phyloP scores from a whole-genome alignment of 2,329 filamentous ascomycete genomes.

The Fusarium sp. region DNA sequence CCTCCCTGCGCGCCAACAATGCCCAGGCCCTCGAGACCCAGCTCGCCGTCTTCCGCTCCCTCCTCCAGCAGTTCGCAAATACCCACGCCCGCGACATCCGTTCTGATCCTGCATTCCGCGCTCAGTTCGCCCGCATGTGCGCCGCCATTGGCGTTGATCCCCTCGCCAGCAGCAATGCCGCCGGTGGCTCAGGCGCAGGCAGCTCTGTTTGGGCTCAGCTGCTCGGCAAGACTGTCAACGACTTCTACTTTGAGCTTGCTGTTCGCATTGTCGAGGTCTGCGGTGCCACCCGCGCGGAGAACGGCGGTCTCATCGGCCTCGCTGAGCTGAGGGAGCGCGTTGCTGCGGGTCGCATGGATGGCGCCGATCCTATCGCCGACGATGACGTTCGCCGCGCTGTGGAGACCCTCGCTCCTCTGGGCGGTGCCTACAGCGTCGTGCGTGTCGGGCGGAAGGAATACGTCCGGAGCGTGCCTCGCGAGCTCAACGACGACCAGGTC shows the following conservation, averaged over 20 bases:
- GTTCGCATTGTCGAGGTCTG: conserved; percentile 97
- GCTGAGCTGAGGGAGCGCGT: conserved; percentile 82
- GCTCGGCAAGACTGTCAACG: conserved; percentile 89
- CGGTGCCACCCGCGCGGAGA: conserved; percentile 84
- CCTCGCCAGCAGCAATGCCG: conserved; percentile 66
- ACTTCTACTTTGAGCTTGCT: conserved; percentile 98
- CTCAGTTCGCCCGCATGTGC: conserved; percentile 99
- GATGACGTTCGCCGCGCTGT: conserved; percentile 94
- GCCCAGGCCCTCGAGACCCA: conserved; percentile 89
- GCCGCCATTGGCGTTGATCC: conserved; percentile 96
- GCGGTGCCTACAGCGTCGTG: conserved; percentile 86
- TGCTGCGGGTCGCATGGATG: conserved; percentile 76
- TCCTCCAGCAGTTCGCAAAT: conserved; percentile 93
- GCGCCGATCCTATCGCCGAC: conserved; percentile 83
- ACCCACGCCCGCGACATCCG: conserved; percentile 97
- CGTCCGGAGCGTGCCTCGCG: conserved; percentile 92
- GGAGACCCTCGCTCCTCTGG: conserved; percentile 85
- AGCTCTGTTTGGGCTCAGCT: conserved; percentile 92
- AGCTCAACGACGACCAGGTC: conserved; percentile 93
- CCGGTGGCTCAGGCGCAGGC: conserved; percentile 60
- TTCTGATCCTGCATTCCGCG: conserved; percentile 92
- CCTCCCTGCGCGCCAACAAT: conserved; percentile 84
- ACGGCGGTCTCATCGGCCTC: conserved; percentile 90
- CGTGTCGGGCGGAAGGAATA: conserved; percentile 86
- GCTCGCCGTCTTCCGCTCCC: conserved; percentile 93